Evolutionary conservation across 345 rosid genomes (phyloP).

Genomic region (Citrus glauca): DNA sequence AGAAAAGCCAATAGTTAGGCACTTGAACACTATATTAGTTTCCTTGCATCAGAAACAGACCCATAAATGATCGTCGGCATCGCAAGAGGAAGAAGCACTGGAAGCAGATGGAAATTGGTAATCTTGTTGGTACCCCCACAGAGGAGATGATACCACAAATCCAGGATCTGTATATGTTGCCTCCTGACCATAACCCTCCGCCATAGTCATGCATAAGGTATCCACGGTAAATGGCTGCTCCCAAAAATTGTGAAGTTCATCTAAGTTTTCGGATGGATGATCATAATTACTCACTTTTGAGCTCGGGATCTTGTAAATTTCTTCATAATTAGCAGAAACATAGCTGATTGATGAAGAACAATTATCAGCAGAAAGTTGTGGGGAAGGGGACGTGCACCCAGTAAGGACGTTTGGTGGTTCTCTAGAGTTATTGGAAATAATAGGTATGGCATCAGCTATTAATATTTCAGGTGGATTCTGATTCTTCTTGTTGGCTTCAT

Average conservation of each 20-base stretch:
- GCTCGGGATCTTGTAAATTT: not conserved
- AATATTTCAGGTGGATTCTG: not conserved
- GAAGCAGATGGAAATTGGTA: not conserved
- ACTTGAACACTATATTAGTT: not conserved
- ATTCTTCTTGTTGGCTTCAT: not conserved
- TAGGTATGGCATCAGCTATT: not conserved
- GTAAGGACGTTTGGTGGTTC: not conserved
- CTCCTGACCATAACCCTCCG: not conserved
- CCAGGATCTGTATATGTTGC: not conserved
- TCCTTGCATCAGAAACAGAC: not conserved
- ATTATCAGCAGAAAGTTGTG: not conserved
- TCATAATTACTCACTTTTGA: no score
- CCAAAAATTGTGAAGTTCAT: conserved; percentile 6
- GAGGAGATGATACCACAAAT: not conserved
- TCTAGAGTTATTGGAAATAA: not conserved
- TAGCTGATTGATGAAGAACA: not conserved
- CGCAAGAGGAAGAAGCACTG: not conserved
- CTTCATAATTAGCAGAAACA: not conserved
- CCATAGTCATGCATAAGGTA: not conserved
- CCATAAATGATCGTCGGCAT: not conserved
- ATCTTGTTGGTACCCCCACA: not conserved
- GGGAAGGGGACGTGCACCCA: not conserved
- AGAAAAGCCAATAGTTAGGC: not conserved
- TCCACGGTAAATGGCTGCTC: not conserved
- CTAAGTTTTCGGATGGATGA: not conserved